Conservation (phyloP, 2,329 filamentous ascomycete genomes). For the Nemania sp. region DNA sequence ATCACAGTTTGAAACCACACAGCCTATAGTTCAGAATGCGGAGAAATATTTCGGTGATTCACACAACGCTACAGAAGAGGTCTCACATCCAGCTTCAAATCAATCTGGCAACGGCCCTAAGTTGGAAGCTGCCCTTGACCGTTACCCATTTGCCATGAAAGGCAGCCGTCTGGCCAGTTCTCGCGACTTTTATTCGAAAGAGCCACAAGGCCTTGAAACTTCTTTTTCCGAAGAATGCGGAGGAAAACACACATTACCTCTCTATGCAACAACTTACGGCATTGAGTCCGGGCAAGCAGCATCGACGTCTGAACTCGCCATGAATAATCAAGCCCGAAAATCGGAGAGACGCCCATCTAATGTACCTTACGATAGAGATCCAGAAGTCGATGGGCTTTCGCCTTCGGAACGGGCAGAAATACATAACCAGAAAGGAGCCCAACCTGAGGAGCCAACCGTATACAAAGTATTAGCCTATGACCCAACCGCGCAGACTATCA, state of each 20-base stretch:
- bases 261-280: conserved; percentile 44
- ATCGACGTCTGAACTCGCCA: not conserved
- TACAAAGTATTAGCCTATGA: conserved; percentile 74
- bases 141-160: conserved; percentile 4
- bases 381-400: conserved; percentile 38
- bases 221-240: conserved; percentile 52
- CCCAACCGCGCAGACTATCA: conserved; percentile 59
- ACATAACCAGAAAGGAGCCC: conserved; percentile 27
- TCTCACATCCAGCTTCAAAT: conserved; percentile 39
- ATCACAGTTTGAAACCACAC: conserved; percentile 15
- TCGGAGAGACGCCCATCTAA: conserved; percentile 14
- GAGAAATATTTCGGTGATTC: conserved; percentile 24
- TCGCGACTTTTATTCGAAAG: conserved; percentile 47
- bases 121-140: conserved; percentile 28
- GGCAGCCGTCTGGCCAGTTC: not conserved
- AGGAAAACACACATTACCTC: conserved; percentile 42
- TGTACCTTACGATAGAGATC: conserved; percentile 34
- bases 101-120: conserved; percentile 28
- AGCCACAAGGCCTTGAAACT: conserved; percentile 54
- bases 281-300: conserved; percentile 24
- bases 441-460: conserved; percentile 37
- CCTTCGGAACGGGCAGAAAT: conserved; percentile 16
- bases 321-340: not conserved
- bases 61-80: not conserved
- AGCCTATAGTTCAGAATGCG: conserved; percentile 29